A percentile compares a stretch with the other conserved stretches of the same genome.
phyloP scores from a whole-genome alignment of 768 basidiomycete genomes.

The Rhizopogon roseolus region DNA sequence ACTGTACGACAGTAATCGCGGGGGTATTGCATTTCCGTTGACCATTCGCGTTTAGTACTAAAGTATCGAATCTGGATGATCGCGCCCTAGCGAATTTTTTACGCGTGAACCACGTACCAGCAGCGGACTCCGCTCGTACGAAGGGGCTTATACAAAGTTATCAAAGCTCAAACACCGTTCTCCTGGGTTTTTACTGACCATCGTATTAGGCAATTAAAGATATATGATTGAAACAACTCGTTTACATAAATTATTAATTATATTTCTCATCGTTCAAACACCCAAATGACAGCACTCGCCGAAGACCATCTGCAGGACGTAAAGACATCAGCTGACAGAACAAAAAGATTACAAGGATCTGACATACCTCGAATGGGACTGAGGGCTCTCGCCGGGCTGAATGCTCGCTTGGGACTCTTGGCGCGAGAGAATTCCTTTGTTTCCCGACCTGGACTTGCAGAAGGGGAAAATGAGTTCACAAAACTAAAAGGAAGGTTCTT shows the following conservation, averaged over 20 bases:
- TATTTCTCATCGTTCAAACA: slow-evolving; percentile 1
- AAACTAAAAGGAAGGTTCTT: slow-evolving; percentile 1
- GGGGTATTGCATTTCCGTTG: too few relatives aligned
- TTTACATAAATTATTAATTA: not conserved
- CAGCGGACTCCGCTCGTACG: too few relatives aligned
- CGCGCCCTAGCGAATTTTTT: too few relatives aligned
- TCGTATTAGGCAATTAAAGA: not conserved
- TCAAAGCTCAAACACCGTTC: too few relatives aligned
- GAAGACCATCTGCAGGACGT: slow-evolving; percentile 18
- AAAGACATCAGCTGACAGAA: slow-evolving; percentile 1
- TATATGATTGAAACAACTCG: not conserved
- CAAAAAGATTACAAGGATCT: slow-evolving; percentile 11
- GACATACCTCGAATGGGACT: slow-evolving; percentile 29
- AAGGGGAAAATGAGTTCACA: not conserved
- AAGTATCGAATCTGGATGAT: too few relatives aligned
- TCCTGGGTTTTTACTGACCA: too few relatives aligned
- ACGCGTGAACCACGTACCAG: too few relatives aligned
- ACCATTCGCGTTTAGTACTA: too few relatives aligned
- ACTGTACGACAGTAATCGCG: too few relatives aligned
- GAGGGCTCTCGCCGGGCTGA: slow-evolving; percentile 15
- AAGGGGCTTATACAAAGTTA: too few relatives aligned
- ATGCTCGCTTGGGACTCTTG: slow-evolving; percentile 15
- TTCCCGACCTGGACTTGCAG: slow-evolving; percentile 1
- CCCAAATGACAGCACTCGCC: slow-evolving; percentile 21
- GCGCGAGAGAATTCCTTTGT: not conserved